phyloP scores from a whole-genome alignment of 805 yeast genomes.

The Metschnikowia henanensis region DNA sequence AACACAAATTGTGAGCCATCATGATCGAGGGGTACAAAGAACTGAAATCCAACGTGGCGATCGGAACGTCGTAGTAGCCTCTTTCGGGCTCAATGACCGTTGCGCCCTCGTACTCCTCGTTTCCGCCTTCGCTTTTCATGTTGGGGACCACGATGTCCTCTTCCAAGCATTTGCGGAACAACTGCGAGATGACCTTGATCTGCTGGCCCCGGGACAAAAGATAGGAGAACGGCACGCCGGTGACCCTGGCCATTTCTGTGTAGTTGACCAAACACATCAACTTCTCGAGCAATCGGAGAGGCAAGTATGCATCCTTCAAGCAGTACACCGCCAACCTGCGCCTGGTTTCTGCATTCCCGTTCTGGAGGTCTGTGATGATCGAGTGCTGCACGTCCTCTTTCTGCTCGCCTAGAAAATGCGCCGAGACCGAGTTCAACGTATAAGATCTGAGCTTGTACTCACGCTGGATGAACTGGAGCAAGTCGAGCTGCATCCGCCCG shows the following conservation, averaged over 20 bases:
- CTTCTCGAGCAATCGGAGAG: constrained; percentile 83
- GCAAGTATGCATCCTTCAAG: constrained; percentile 92
- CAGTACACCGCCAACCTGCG: constrained; percentile 96
- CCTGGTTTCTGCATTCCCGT: constrained; percentile 90
- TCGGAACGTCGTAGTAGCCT: constrained; percentile 96
- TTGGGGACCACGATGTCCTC: constrained; percentile 90
- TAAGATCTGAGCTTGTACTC: constrained; percentile 94
- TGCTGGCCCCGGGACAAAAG: constrained; percentile 93
- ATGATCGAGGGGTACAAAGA: constrained; percentile 93
- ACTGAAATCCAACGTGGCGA: constrained; percentile 97
- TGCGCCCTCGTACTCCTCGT: constrained; percentile 98
- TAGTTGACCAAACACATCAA: constrained; percentile 96
- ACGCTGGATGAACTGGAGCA: constrained; percentile 89
- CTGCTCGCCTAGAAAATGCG: constrained; percentile 91
- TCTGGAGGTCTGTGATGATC: constrained; percentile 90
- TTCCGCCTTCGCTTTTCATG: constrained; percentile 73
- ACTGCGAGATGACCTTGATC: constrained; percentile 93
- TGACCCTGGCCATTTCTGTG: constrained; percentile 99
- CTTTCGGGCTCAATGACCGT: constrained; percentile 96
- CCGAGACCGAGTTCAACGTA: constrained; percentile 92
- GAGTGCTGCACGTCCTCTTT: constrained; percentile 98
- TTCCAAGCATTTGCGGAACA: constrained; percentile 88
- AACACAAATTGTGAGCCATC: constrained; percentile 91
- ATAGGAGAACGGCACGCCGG: constrained; percentile 96
- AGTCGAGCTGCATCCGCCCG: constrained; percentile 93